Evolutionary conservation across 73 alveolate genomes (phyloP).

Genomic region (Paramecium pentaurelia): DNA sequence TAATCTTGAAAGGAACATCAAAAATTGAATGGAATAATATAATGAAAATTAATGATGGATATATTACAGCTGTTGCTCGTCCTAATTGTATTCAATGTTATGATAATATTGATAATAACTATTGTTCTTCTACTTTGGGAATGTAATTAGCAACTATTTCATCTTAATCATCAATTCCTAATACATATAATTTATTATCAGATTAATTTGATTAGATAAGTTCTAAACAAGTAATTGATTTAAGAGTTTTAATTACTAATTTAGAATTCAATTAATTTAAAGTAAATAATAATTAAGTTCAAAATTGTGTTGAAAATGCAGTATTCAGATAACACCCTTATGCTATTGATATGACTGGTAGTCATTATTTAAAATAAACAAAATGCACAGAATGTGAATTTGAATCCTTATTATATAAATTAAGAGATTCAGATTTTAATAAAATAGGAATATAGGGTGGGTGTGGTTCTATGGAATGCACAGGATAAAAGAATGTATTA

Average conservation of each 20-base stretch:
- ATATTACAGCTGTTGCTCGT: neutral
- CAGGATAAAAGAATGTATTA: slow-evolving; percentile 46
- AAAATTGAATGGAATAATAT: neutral
- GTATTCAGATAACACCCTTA: neutral
- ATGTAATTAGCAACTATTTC: neutral
- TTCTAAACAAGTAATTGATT: neutral
- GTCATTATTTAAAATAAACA: neutral
- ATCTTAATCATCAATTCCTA: neutral
- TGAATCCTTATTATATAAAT: neutral
- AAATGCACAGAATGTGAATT: neutral
- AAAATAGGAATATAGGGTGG: slow-evolving; percentile 50
- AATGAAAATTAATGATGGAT: neutral
- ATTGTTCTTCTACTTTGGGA: neutral
- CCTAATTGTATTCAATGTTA: slow-evolving; percentile 25
- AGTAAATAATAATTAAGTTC: neutral
- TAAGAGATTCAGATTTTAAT: neutral
- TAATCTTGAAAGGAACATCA: neutral
- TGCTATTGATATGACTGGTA: slow-evolving; percentile 12
- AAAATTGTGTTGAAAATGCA: neutral
- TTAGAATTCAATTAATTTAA: neutral
- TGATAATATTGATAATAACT: neutral
- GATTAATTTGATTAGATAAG: neutral
- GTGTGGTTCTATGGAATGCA: slow-evolving; percentile 50
- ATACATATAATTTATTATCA: neutral
- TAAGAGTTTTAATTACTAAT: neutral